Evolutionary conservation across 345 rosid genomes (phyloP), one percentile per base, ranked within the genome.

Genomic region (Noccaea bulbosa): DNA sequence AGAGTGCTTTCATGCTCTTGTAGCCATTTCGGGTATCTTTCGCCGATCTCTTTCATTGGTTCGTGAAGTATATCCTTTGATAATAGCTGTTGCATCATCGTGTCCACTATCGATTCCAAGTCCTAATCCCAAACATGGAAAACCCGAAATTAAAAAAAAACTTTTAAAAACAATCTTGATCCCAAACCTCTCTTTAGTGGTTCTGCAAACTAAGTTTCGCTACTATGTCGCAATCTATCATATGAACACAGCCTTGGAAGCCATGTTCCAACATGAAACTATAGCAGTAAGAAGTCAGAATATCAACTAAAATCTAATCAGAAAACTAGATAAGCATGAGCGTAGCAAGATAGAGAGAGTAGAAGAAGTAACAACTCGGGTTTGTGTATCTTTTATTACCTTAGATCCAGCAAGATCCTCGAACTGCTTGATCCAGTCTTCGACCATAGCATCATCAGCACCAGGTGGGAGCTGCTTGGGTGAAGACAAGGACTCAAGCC

Each of bases 61-160:
- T 92, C 98, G n/a, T 92, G 84, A 68, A 92, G 98, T 64, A 90
- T 92, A 61, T 95, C 98, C 84, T 95, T 87, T 0, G 98, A 95
- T 71, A 95, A 73, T 76, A 95, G 89, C 69, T 95, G 99, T 63
- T 92, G 97, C 99, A 95, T 95, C 98, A 95, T 95, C 46, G 89
- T 92, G 81, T 95, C 94, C 70, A 95, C 89, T 20, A 95, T 85
- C 2, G 97, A 89, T 77, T 90, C 94, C 97, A 95, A 86, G 72
- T 88, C 98, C 97, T 92, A 66, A 9, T 10, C 60, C 58, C 44
- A 69, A 37, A 27, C 47, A 68, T 14, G 17, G 0, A 63, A n/a
- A 58, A 20, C 2, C 40, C 6, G 30, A 27, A 16, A 16, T 7
- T 15, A 7, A 16, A 62, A 7, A 16, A 62, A 52, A 35, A 3